Base-by-base conservation (phyloP, 1,139 yeast species). In the Scheffersomyces titani region DNA sequence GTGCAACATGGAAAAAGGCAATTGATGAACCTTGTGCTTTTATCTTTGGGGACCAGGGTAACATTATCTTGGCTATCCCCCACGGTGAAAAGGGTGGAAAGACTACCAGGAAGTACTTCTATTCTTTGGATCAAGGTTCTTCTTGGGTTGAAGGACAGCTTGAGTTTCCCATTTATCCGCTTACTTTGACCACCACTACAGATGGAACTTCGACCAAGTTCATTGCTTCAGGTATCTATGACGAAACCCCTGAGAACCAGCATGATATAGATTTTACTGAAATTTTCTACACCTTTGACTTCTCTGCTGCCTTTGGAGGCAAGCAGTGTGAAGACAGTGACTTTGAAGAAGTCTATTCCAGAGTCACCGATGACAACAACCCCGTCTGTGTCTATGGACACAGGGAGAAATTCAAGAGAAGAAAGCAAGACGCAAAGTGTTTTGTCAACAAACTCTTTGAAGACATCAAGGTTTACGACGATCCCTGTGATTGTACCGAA, bases 11-110 rank as follows among this genome's bases (percentile, higher is more conserved):
- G 97, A 71, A 71, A 48, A 69, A 77, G 57, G 83, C 86, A 0
- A 65, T 86, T 24, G 84, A 85, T 48, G 82, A 77, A 48, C 86
- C 92, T 1, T 77, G 85, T 51, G 66, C 79, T 5, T 87, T 83
- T 62, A 78, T 88, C 0, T 88, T 87, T 73, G 97, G 96, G 55
- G 97, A 92, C 70, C 84, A 84, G 57, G 98, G 97, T 52, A 91
- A 91, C 68, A 70, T 91, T 5, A 81, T 91, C 50, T 74, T 90
- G 1, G 91, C 92, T 2, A 75, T 85, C 6, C 87, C 87, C 19
- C 78, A 71, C 59, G 61, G 62, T 19, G 65, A 71, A 21, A 58
- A 52, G 19, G 46, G 36, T 2, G 54, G 64, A 21, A 49, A 56
- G 52, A 56, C 61, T 30, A 65, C 72, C 7, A 59, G 71, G 9